Percentiles rank a stretch among this genome's conserved stretches.
These are phyloP conservation scores for Cordyceps cateniannulata DNA, from an alignment of 2,329 filamentous ascomycete species.

Conservation along the genomic window DNA sequence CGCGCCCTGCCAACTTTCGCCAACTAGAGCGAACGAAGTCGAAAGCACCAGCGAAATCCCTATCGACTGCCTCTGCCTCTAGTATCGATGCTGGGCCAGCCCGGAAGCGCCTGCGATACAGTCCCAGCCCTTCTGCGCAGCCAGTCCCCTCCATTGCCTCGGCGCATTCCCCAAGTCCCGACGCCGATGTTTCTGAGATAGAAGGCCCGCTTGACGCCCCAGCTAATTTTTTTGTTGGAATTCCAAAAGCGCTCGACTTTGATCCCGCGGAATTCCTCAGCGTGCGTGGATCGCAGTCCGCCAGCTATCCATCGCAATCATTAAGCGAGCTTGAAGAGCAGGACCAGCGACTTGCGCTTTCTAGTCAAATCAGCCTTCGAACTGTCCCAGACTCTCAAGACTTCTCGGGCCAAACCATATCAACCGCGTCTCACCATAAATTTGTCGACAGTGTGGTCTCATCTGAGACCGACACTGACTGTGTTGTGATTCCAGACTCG, in stretches of 20 bases:
- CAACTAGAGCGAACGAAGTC: constrained; percentile 15
- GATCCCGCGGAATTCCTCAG: constrained; percentile 31
- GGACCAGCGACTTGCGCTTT: constrained; percentile 26
- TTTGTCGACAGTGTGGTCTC: constrained; percentile 8
- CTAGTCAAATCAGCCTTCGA: constrained; percentile 25
- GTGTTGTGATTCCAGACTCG: constrained; percentile 15
- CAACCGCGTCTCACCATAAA: constrained; percentile 13
- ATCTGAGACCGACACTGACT: background rate
- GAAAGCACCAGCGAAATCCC: background rate
- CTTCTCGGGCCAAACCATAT: constrained; percentile 20
- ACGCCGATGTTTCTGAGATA: constrained; percentile 16
- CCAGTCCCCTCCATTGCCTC: constrained; percentile 25
- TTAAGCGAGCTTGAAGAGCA: constrained; percentile 30
- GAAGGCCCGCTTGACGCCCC: constrained; percentile 10
- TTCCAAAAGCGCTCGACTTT: constrained; percentile 25
- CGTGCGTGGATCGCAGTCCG: constrained; percentile 24
- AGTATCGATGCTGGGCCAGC: constrained; percentile 12
- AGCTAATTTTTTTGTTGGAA: constrained; percentile 22
- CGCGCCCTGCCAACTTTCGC: constrained; percentile 24
- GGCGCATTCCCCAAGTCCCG: constrained; percentile 19
- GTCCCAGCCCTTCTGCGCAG: constrained; percentile 24
- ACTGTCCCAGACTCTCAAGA: constrained; percentile 42
- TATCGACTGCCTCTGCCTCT: background rate
- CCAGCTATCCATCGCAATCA: constrained; percentile 24
- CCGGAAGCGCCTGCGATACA: constrained; percentile 19